These are phyloP conservation scores for Cladobotryum protrusum DNA, from an alignment of 2,329 filamentous ascomycete species.

Conservation along the genomic window DNA sequence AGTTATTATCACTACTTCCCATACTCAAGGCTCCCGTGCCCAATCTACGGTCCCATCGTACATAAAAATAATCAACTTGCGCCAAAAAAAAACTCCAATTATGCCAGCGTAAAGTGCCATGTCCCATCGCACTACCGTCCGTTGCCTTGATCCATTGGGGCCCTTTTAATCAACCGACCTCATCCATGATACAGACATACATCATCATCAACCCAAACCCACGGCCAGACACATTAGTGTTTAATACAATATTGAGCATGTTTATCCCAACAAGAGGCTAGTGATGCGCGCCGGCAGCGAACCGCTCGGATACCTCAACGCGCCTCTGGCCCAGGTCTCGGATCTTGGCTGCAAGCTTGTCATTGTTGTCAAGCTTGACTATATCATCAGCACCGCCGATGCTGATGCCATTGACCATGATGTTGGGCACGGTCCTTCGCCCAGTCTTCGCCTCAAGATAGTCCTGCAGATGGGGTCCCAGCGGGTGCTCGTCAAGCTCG, in stretches of 20 bases:
- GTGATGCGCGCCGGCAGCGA: slow-evolving; percentile 18
- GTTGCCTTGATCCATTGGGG: too few relatives aligned
- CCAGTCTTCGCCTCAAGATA: slow-evolving; percentile 68
- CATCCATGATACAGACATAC: neutral
- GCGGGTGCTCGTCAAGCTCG: slow-evolving; percentile 76
- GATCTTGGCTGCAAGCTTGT: slow-evolving; percentile 65
- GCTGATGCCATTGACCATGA: slow-evolving; percentile 79
- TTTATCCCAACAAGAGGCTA: neutral
- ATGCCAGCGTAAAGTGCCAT: slow-evolving; percentile 3
- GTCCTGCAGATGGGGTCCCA: slow-evolving; percentile 67
- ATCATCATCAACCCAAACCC: neutral
- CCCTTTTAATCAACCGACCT: too few relatives aligned
- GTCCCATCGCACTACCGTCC: neutral
- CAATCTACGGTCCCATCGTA: neutral
- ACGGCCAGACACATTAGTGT: too few relatives aligned
- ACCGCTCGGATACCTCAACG: slow-evolving; percentile 44
- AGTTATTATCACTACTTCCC: too few relatives aligned
- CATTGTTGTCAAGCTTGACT: slow-evolving; percentile 59
- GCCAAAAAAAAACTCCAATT: slow-evolving; percentile 6
- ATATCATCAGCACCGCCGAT: slow-evolving; percentile 90
- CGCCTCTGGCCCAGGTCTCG: slow-evolving; percentile 67
- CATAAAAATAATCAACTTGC: too few relatives aligned
- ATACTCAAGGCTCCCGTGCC: neutral
- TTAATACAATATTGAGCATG: too few relatives aligned
- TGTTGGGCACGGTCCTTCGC: slow-evolving; percentile 82